These are phyloP conservation scores for Casuarina equisetifolia DNA, from an alignment of 306 rosid species.

Conservation along the genomic window DNA sequence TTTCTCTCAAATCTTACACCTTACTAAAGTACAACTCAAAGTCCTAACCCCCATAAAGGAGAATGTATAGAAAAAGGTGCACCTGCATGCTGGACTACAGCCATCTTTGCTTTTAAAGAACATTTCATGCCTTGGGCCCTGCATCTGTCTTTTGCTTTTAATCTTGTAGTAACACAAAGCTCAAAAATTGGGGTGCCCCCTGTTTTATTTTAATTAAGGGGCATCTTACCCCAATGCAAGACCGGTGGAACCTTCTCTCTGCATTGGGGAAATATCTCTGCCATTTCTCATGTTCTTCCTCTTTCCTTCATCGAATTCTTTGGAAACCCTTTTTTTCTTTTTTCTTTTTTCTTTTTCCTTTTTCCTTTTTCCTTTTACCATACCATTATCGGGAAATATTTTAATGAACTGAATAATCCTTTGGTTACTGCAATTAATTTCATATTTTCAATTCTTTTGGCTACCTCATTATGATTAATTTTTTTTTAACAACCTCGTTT, in stretches of 20 bases:
- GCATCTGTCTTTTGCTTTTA: constrained; percentile 37
- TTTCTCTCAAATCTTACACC: constrained; percentile 46
- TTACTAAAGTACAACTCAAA: constrained; percentile 47
- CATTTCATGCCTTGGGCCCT: constrained; percentile 50
- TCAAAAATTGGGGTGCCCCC: constrained; percentile 24
- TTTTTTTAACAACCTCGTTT: too few species aligned
- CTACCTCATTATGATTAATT: too few species aligned
- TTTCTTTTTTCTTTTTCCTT: too few species aligned
- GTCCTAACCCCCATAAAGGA: constrained; percentile 57
- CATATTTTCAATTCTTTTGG: too few species aligned
- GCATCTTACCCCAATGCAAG: not conserved
- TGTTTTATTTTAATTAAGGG: not conserved
- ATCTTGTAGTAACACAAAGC: constrained; percentile 35
- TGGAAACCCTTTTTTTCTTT: not conserved
- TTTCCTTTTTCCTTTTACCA: too few species aligned
- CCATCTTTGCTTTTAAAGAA: constrained; percentile 55
- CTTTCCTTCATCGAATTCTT: not conserved
- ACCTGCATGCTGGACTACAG: constrained; percentile 57
- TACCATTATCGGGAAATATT: too few species aligned
- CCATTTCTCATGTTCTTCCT: not conserved
- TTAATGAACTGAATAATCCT: too few species aligned
- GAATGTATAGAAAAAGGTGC: constrained; percentile 33
- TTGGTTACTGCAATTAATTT: too few species aligned
- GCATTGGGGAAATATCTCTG: not conserved
- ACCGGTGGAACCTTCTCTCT: constrained; percentile 3